Evolutionary conservation across 306 rosid genomes (phyloP), one percentile per base, ranked within the genome.

Genomic region (Coriaria nepalensis): DNA sequence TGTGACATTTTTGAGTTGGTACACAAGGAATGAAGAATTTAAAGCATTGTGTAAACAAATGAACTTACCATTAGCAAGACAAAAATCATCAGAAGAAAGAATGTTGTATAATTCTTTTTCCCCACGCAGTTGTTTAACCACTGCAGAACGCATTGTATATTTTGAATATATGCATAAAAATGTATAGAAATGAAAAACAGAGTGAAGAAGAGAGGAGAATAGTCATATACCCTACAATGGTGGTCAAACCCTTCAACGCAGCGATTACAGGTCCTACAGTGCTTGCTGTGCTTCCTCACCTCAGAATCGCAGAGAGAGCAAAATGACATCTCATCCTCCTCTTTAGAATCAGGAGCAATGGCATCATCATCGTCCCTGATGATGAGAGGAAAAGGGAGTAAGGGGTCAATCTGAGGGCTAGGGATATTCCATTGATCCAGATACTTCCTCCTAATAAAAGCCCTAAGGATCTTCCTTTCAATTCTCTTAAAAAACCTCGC

Each of bases 121-220:
- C 98, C 98, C 33, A 90, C 63, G 45, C 98, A 90, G 79, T 85
- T 90, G 80, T 90, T 90, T 71, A 90, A 57, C 98, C 95, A 90
- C 98, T 90, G 76, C 52, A 56, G 41, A 11, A 36, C 39, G n/a
- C n/a, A n/a, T n/a, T n/a, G n/a, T 13, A 13, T 12, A 12, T 33
- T 45, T 50, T 37, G 43, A 49, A 35, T 6, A 35, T 11, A 41
- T 5, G 47, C 8, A 6, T 7, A 10, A n/a, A n/a, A n/a, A n/a
- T n/a, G n/a, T 20, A 4, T 12, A 55, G 33, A 34, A 43, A 5
- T 40, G 9, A 6, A 42, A 13, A 57, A 8, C 9, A 42, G 38
- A 44, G 46, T 4, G 37, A 13, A 35, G 40, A 11, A 40, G 6
- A 10, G 52, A 43, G 38, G 50, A 39, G 6, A 37, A 13, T 15